Percentiles rank a stretch among this genome's conserved stretches.
Conservation (phyloP, 257 asterid species). For the Salvia rosmarinus region DNA sequence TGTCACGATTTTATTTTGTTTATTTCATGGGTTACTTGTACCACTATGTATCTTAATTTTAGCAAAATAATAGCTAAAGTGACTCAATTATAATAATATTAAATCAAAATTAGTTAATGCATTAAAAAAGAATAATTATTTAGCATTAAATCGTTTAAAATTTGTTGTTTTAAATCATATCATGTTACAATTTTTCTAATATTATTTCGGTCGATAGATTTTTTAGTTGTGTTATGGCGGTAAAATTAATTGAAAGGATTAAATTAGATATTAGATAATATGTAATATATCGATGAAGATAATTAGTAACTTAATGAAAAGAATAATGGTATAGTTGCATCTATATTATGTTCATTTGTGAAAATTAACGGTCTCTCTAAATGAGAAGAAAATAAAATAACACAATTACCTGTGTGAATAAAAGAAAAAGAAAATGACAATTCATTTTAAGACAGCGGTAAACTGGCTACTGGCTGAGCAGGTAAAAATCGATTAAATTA, state of each 20-base stretch:
- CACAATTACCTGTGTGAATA: background rate
- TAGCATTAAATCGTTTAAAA: background rate
- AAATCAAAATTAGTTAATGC: background rate
- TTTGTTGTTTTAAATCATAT: background rate
- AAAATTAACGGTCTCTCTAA: background rate
- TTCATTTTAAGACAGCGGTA: conserved; percentile 11
- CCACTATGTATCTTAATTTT: background rate
- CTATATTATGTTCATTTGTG: background rate
- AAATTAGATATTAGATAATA: background rate
- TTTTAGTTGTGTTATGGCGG: background rate
- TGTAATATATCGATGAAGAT: background rate
- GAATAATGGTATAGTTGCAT: background rate
- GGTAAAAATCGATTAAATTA: conserved; percentile 25
- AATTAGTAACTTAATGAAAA: background rate
- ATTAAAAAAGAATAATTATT: background rate
- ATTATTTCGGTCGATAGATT: background rate
- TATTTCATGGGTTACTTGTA: background rate
- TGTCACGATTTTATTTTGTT: conserved; percentile 14
- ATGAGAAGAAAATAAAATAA: background rate
- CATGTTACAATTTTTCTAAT: background rate
- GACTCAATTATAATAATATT: background rate
- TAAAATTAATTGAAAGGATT: background rate
- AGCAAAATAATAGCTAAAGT: background rate
- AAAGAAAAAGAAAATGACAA: background rate
- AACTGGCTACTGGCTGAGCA: conserved; percentile 29